Conservation (phyloP, 371 early-diverging fungal genomes). For the Fennellomyces sp. region DNA sequence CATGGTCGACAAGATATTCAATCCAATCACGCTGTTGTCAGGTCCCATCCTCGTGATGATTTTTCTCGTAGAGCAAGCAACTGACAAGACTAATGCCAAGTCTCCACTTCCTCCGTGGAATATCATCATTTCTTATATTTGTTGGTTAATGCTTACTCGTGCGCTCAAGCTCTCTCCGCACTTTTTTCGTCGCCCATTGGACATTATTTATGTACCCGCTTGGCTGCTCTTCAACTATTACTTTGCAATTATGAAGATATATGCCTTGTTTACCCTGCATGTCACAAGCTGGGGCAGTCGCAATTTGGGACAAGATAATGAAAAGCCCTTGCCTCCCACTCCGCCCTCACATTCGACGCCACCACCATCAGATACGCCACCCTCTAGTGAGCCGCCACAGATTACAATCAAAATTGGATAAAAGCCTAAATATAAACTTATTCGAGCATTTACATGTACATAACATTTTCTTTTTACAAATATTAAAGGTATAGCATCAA, state of each 20-base stretch:
- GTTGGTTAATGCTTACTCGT: conserved; percentile 63
- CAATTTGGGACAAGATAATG: background rate
- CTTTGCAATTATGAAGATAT: conserved; percentile 64
- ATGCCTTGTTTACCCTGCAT: conserved; percentile 63
- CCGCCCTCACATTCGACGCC: background rate
- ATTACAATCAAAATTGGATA: background rate
- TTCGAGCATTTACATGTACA: no score
- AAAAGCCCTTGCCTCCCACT: background rate
- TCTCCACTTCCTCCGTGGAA: conserved; percentile 43
- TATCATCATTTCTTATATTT: conserved; percentile 53
- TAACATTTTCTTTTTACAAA: no score
- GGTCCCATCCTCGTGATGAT: conserved; percentile 61
- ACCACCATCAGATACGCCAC: background rate
- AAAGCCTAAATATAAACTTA: background rate
- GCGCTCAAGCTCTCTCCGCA: conserved; percentile 61
- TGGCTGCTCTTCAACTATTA: conserved; percentile 66
- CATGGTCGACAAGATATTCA: conserved; percentile 72
- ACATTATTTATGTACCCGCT: conserved; percentile 57
- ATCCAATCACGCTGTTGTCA: conserved; percentile 65
- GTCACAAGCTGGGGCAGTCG: conserved; percentile 69
- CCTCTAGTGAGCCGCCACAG: background rate
- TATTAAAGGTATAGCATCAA: background rate
- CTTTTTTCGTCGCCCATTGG: conserved; percentile 56
- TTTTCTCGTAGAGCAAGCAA: conserved; percentile 12
- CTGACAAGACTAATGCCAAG: background rate